These are phyloP conservation scores for Sarocladiaceae sp. DNA, from an alignment of 2,329 filamentous ascomycete species.

Conservation along the genomic window DNA sequence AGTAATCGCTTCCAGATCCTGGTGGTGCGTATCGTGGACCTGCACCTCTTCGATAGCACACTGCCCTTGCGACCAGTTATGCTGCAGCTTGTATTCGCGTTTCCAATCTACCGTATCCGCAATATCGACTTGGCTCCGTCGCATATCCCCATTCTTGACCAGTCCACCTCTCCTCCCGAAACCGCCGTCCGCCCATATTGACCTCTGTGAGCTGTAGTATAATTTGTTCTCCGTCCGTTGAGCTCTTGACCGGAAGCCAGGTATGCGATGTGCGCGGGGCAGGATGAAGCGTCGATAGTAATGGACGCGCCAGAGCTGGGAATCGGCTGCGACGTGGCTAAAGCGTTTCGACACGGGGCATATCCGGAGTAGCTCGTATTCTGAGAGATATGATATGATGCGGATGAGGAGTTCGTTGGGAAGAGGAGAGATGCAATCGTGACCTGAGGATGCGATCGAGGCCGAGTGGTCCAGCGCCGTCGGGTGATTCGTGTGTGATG, in stretches of 20 bases:
- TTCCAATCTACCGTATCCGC: conserved; percentile 66
- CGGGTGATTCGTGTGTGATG: no score
- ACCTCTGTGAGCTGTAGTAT: conserved; percentile 37
- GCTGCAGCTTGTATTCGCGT: conserved; percentile 75
- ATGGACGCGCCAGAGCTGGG: conserved; percentile 82
- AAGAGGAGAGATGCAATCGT: conserved; percentile 62
- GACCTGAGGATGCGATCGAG: neutral
- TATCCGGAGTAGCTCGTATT: conserved; percentile 58
- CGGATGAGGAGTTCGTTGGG: conserved; percentile 86
- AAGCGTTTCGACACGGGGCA: conserved; percentile 69
- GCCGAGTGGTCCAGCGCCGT: no score
- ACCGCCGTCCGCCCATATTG: conserved; percentile 37
- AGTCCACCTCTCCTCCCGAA: conserved; percentile 35
- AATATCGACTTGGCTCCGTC: conserved; percentile 7
- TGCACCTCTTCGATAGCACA: conserved; percentile 75
- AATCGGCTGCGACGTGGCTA: conserved; percentile 65
- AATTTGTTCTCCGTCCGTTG: conserved; percentile 27
- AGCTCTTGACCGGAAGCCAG: conserved; percentile 44
- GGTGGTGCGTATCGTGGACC: conserved; percentile 29
- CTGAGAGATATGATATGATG: conserved; percentile 70
- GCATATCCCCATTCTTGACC: conserved; percentile 45
- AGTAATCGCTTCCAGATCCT: neutral
- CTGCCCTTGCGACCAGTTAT: conserved; percentile 84
- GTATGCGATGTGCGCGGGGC: conserved; percentile 70
- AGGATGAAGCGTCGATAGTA: conserved; percentile 86